Base-by-base conservation (phyloP, 179 eudicot species). In the Amaranthus tricolor region DNA sequence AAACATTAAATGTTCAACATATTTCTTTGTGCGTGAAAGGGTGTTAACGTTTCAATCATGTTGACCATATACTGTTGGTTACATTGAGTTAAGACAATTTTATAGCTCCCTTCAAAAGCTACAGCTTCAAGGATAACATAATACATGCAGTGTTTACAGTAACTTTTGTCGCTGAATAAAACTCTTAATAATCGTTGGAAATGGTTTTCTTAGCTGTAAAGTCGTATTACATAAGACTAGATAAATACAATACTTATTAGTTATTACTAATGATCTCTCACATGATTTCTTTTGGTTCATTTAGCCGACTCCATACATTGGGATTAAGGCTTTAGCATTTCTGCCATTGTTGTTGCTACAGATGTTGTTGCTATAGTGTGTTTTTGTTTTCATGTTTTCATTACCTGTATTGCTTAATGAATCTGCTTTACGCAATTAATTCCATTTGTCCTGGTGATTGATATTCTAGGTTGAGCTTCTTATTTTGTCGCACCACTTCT, bases 401-500 rank as follows among this genome's bases (percentile, higher is more conserved):
- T 31, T 31, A 31, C 40, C 40, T 31, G 40, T 31, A 31, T 31
- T 31, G 40, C 40, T 31, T 31, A 31, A 31, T 31, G 40, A 31
- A 31, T 31, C 40, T 31, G 40, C 40, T 31, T 31, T 4, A 31
- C 40, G 40, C 40, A 31, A 31, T 31, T 31, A 1, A 31, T 31
- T 31, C 3, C 40, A 31, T 60, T 62, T 77, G 47, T 56, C 62
- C 56, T 72, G 65, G 67, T 62, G 31, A 49, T 15, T 79, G 65
- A 74, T 82, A 74, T 74, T 86, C 50, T 86, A 96, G 99, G 99
- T 96, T 73, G 99, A 96, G 85, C 99, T 96, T 76, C 98, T 96
- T 73, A 96, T 96, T 79, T 84, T 96, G 76, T 91, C 99, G 44
- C 99, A 96, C 87, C 99, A 96, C 84, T 96, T 96, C 85, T 96